Conservation (phyloP, 1,284 basidiomycete genomes). For the Sparassis latifolia region DNA sequence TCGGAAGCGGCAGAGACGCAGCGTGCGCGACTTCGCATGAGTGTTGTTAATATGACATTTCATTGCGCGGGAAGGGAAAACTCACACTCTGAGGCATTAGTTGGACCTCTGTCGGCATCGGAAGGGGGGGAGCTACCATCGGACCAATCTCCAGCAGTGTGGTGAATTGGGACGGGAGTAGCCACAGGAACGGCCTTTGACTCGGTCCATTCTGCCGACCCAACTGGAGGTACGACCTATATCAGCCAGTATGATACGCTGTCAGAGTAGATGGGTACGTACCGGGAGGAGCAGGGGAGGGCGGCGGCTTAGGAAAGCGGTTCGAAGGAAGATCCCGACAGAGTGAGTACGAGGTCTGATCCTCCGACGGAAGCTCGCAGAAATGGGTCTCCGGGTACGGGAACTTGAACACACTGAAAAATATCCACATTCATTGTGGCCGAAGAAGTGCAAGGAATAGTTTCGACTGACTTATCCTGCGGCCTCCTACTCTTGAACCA, state of each 20-base stretch:
- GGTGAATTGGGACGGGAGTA: no score
- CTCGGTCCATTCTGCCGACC: slow-evolving; percentile 9
- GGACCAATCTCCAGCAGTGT: neutral
- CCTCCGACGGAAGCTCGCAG: slow-evolving; percentile 49
- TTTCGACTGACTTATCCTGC: slow-evolving; percentile 21
- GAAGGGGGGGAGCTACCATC: neutral
- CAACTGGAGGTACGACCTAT: slow-evolving; percentile 7
- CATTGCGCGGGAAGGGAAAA: neutral
- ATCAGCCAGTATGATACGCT: neutral
- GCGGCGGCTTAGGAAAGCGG: slow-evolving; percentile 8
- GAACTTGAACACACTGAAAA: neutral
- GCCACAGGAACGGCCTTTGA: neutral
- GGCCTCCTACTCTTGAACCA: slow-evolving; percentile 53
- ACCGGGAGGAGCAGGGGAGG: slow-evolving; percentile 12
- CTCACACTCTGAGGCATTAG: neutral
- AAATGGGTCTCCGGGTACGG: slow-evolving; percentile 53
- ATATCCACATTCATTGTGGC: neutral
- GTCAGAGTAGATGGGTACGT: neutral
- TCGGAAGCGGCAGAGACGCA: no score
- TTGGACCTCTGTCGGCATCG: neutral
- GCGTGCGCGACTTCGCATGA: neutral
- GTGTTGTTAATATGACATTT: neutral
- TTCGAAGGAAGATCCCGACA: slow-evolving; percentile 50
- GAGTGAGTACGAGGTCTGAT: slow-evolving; percentile 44
- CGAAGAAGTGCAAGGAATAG: neutral